Base-by-base conservation (phyloP, 495 filamentous ascomycete species). In the Talaromyces thailandensis region DNA sequence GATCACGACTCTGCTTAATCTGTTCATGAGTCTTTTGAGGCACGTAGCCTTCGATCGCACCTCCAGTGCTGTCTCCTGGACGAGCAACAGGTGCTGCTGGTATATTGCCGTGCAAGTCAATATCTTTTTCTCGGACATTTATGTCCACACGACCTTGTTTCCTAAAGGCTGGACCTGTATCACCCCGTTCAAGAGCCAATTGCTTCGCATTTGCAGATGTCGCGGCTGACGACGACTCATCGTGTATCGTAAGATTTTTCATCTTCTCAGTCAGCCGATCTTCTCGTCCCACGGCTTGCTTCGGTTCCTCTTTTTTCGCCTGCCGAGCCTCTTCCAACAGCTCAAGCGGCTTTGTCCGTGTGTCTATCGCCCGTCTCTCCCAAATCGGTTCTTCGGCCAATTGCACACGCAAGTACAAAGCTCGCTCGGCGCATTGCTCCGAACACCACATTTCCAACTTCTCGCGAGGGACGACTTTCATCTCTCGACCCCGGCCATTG, bases 371-470 rank as follows among this genome's bases (percentile, higher is more conserved):
- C 9, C 77, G 79, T 53, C 91, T 80, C 67, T 87, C 81, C 89
- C 90, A 94, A 7, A 88, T 87, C 0, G 90, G 89, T 63, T 85
- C 83, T 64, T 90, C 86, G 37, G 76, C 85, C 26, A 98, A 81
- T 75, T 98, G 94, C 43, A 93, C 88, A 65, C 90, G 88, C 63
- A 98, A 77, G 72, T 89, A 95, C 65, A 96, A 75, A 18, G 89
- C 92, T 40, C 88, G 80, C 65, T 85, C 81, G 1, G 87, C 88
- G 79, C 94, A 98, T 18, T 77, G 77, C 51, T 88, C 82, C 1
- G 86, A 89, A 70, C 94, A 98, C 91, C 95, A 98, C 68, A 88
- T 87, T 73, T 95, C 91, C 9, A 93, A 66, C 66, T 87, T 82
- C 59, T 84, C 82, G 8, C 77, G 81, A n/a, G 82, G 79, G 11